phyloP scores from a whole-genome alignment of 1,139 yeast species.

The Yamadazyma epiphylla region DNA sequence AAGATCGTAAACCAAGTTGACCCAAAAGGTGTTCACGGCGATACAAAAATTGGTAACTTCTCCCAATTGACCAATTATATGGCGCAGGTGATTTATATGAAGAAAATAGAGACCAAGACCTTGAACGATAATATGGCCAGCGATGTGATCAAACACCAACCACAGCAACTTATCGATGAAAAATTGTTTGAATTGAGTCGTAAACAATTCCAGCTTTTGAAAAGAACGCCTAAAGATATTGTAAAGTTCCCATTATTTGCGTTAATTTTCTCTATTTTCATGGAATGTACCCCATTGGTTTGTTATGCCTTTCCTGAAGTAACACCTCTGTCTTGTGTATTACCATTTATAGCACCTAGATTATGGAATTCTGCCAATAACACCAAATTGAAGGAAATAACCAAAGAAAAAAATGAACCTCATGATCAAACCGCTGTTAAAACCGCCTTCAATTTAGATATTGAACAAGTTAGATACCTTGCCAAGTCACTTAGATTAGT shows the following conservation, averaged over 20 bases:
- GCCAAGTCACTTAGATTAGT: slow-evolving; percentile 34
- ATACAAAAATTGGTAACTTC: slow-evolving; percentile 24
- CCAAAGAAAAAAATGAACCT: slow-evolving; percentile 5
- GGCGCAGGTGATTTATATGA: slow-evolving; percentile 34
- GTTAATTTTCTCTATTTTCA: slow-evolving; percentile 50
- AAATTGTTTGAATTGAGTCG: slow-evolving; percentile 43
- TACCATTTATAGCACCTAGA: slow-evolving; percentile 47
- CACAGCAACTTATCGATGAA: slow-evolving; percentile 6
- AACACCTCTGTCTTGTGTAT: slow-evolving; percentile 66
- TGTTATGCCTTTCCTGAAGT: slow-evolving; percentile 58
- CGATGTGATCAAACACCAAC: slow-evolving; percentile 17
- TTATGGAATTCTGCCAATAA: slow-evolving; percentile 23
- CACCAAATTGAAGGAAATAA: slow-evolving; percentile 5
- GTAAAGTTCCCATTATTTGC: slow-evolving; percentile 63
- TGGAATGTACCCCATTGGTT: slow-evolving; percentile 61
- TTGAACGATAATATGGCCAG: slow-evolving; percentile 14
- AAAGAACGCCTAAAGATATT: slow-evolving; percentile 58
- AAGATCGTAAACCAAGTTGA: slow-evolving; percentile 23
- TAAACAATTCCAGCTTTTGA: slow-evolving; percentile 48
- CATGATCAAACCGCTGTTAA: slow-evolving; percentile 22
- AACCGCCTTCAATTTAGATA: slow-evolving; percentile 44
- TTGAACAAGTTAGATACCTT: slow-evolving; percentile 29
- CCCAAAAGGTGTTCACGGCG: slow-evolving; percentile 21
- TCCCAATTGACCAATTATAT: slow-evolving; percentile 26
- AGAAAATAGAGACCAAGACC: slow-evolving; percentile 22